Evolutionary conservation across 345 rosid genomes (phyloP).

Genomic region (Salix exigua): DNA sequence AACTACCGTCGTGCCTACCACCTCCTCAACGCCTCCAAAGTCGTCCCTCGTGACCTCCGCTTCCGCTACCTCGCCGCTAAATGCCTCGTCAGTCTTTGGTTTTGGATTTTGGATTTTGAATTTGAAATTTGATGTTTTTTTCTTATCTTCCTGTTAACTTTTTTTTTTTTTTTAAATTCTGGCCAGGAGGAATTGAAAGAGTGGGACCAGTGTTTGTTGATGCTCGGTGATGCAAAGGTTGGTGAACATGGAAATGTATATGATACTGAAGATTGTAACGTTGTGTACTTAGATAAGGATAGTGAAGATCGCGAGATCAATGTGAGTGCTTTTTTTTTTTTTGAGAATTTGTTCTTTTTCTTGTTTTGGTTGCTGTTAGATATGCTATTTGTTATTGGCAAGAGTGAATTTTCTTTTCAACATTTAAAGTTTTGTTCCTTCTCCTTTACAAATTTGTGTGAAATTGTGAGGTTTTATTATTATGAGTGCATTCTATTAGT

Average conservation of each 20-base stretch:
- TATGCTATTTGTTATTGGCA: neutral
- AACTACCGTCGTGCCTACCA: conserved; percentile 94
- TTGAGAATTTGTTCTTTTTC: neutral
- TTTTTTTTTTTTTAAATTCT: neutral
- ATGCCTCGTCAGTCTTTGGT: conserved; percentile 53
- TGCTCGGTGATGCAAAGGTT: conserved; percentile 86
- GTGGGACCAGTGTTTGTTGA: conserved; percentile 89
- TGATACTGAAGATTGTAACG: conserved; percentile 60
- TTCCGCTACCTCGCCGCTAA: conserved; percentile 97
- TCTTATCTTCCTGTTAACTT: neutral
- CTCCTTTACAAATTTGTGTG: neutral
- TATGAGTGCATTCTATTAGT: neutral
- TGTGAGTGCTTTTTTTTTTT: conserved; percentile 34
- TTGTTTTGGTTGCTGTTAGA: neutral
- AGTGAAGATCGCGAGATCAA: conserved; percentile 92
- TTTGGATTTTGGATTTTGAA: neutral
- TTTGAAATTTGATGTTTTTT: neutral
- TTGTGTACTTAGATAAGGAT: conserved; percentile 76
- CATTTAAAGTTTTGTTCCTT: neutral
- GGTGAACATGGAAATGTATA: conserved; percentile 79
- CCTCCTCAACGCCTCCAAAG: conserved; percentile 84
- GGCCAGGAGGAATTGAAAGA: conserved; percentile 87
- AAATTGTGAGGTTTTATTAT: neutral
- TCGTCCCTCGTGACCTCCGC: conserved; percentile 90
- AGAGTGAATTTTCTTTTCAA: neutral